Conservation (phyloP, 306 rosid genomes). For the Carpinus fangiana region DNA sequence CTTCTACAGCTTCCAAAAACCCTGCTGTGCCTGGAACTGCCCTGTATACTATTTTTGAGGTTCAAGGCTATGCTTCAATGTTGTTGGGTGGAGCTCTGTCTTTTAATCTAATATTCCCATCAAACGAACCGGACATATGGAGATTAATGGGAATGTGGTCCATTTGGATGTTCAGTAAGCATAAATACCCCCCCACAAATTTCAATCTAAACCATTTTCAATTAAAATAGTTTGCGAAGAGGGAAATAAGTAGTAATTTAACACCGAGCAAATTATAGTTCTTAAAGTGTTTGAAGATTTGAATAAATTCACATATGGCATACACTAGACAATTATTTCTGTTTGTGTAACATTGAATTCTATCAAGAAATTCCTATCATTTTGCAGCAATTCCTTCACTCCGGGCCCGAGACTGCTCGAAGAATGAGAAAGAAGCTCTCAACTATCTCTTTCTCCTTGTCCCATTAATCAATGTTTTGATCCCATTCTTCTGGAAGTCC, state of each 20-base stretch:
- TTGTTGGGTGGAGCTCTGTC: slow-evolving; percentile 87
- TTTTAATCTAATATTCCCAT: slow-evolving; percentile 87
- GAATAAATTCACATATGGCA: slow-evolving; percentile 9
- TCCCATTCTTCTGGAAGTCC: slow-evolving; percentile 97
- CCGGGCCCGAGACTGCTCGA: slow-evolving; percentile 95
- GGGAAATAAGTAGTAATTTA: too few relatives aligned
- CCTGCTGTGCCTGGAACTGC: slow-evolving; percentile 89
- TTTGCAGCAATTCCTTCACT: slow-evolving; percentile 89
- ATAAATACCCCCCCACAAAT: not conserved
- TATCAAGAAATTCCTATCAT: slow-evolving; percentile 13
- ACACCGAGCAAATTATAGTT: not conserved
- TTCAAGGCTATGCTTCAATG: slow-evolving; percentile 90
- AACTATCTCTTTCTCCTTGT: slow-evolving; percentile 90
- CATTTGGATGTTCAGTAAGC: slow-evolving; percentile 98
- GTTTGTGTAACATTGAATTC: slow-evolving; percentile 1
- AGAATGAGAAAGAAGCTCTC: slow-evolving; percentile 96
- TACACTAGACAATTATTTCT: slow-evolving; percentile 7
- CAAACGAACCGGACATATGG: slow-evolving; percentile 93
- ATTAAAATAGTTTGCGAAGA: too few relatives aligned
- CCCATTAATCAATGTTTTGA: slow-evolving; percentile 75
- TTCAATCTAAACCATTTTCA: not conserved
- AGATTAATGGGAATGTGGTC: slow-evolving; percentile 99
- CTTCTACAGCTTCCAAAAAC: slow-evolving; percentile 81
- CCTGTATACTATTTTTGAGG: slow-evolving; percentile 86
- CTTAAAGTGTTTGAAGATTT: slow-evolving; percentile 3